Percentiles rank a stretch among this genome's conserved stretches.
Evolutionary conservation across 495 filamentous ascomycete species (phyloP).

Genomic region (Talaromyces nanjingensis): DNA sequence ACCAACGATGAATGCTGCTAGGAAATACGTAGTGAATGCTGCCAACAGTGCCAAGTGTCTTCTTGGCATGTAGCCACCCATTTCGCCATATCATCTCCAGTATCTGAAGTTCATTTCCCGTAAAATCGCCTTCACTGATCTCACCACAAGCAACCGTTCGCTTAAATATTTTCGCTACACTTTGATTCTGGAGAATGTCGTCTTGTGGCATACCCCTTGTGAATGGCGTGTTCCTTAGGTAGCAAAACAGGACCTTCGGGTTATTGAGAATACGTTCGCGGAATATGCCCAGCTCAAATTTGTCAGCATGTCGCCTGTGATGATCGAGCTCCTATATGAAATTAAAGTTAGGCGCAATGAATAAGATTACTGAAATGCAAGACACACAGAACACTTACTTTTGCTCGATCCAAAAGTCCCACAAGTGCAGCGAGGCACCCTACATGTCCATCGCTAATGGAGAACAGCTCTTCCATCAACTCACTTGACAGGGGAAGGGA

Average conservation of each 20-base stretch:
- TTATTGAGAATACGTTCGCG: no score
- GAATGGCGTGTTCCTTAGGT: no score
- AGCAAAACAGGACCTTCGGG: no score
- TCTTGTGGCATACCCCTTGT: background rate
- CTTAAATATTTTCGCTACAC: background rate
- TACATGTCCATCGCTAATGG: background rate
- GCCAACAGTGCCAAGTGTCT: no score
- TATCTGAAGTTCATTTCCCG: background rate
- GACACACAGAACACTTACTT: background rate
- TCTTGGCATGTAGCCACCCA: conserved; percentile 1
- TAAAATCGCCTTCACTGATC: background rate
- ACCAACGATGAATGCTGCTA: conserved; percentile 1
- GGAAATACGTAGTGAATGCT: background rate
- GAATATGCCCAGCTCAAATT: background rate
- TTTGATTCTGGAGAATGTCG: background rate
- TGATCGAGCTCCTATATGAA: background rate
- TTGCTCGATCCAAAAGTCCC: background rate
- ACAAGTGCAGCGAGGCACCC: background rate
- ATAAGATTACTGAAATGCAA: background rate
- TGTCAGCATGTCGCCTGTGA: background rate
- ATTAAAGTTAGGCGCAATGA: background rate
- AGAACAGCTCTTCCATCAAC: background rate
- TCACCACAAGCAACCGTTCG: background rate
- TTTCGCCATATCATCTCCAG: conserved; percentile 1
- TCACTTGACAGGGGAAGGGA: background rate